A percentile compares a stretch with the other conserved stretches of the same genome.
Conservation (phyloP, 129 eudicot genomes). For the Daucus carota region DH1_v3.0 NC_030386.2:26707001-26707500, state of each 20-base stretch:
- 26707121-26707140: neutral
- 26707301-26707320: conserved; percentile 84
- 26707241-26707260: conserved; percentile 39
- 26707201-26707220: conserved; percentile 9
- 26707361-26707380: conserved; percentile 92
- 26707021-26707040: conserved; percentile 1
- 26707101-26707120: neutral
- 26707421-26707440: conserved; percentile 48
- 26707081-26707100: neutral
- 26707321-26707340: conserved; percentile 64
- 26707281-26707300: conserved; percentile 87
- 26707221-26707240: conserved; percentile 32
- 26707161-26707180: conserved; percentile 29
- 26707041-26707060: neutral
- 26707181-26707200: conserved; percentile 20
- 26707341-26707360: conserved; percentile 47
- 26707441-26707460: conserved; percentile 33
- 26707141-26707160: neutral
- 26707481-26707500: conserved; percentile 67
- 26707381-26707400: conserved; percentile 74
- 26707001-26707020: neutral
- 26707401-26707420: conserved; percentile 60
- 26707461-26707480: conserved; percentile 71
- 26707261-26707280: conserved; percentile 77
- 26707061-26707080: neutral